These are phyloP conservation scores for Fomes fomentarius DNA, from an alignment of 1,284 basidiomycete species.

Conservation along the genomic window DNA sequence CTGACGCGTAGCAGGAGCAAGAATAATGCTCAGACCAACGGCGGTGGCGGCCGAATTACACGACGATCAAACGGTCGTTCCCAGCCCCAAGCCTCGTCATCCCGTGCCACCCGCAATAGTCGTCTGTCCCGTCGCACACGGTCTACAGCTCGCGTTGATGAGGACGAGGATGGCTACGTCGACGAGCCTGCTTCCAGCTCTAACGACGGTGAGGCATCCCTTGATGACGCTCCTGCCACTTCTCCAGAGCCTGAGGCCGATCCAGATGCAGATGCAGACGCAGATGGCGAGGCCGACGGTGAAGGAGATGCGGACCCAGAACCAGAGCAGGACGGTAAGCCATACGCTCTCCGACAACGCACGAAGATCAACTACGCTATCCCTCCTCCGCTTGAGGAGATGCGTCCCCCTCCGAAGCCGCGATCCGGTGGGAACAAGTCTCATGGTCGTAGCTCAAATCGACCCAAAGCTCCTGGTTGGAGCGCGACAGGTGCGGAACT, in stretches of 20 bases:
- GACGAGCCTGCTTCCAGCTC: slow-evolving; percentile 51
- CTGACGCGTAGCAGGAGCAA: slow-evolving; percentile 41
- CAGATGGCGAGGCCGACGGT: slow-evolving; percentile 46
- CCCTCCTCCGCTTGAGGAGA: slow-evolving; percentile 73
- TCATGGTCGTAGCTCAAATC: slow-evolving; percentile 39
- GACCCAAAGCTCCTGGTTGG: slow-evolving; percentile 64
- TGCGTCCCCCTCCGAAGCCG: slow-evolving; percentile 47
- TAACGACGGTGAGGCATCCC: slow-evolving; percentile 57
- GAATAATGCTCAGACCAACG: slow-evolving; percentile 30
- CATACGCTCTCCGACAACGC: slow-evolving; percentile 67
- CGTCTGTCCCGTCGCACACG: slow-evolving; percentile 30
- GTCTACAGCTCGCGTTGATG: slow-evolving; percentile 19
- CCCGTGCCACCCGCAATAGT: slow-evolving; percentile 19
- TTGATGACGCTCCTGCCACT: slow-evolving; percentile 56
- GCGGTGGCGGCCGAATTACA: slow-evolving; percentile 28
- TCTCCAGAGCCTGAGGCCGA: slow-evolving; percentile 53
- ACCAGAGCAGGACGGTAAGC: slow-evolving; percentile 41
- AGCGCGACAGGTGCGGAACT: slow-evolving; percentile 76
- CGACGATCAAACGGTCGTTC: slow-evolving; percentile 31
- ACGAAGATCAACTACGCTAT: slow-evolving; percentile 76
- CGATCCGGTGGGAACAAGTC: slow-evolving; percentile 30
- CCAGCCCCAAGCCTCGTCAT: slow-evolving; percentile 16
- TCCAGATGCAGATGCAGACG: slow-evolving; percentile 50
- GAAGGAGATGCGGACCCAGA: slow-evolving; percentile 39
- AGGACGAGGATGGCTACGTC: slow-evolving; percentile 58